Percentiles rank a stretch among this genome's conserved stretches.
Conservation (phyloP, 441 rosid species). For the Metrosideros polymorpha region DNA sequence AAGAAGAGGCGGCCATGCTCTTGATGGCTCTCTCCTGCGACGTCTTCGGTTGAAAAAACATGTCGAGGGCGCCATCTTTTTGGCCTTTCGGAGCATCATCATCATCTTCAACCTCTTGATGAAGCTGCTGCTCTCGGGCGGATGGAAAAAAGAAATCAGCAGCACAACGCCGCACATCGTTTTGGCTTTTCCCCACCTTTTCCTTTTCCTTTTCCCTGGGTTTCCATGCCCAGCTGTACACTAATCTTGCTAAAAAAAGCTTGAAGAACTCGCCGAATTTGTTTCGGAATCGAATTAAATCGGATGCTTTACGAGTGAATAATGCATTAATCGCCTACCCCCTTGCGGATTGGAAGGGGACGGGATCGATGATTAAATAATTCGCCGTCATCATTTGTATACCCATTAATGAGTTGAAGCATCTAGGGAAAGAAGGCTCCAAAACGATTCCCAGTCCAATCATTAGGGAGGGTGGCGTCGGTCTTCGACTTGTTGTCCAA, state of each 20-base stretch:
- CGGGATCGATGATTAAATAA: background rate
- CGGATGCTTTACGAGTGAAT: background rate
- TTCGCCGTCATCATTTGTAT: too few species aligned
- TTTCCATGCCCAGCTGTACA: background rate
- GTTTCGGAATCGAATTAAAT: background rate
- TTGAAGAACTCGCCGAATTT: background rate
- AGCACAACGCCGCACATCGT: background rate
- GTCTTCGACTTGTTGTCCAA: background rate
- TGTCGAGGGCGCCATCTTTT: background rate
- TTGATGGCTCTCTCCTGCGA: constrained; percentile 32
- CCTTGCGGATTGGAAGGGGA: background rate
- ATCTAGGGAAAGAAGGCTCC: background rate
- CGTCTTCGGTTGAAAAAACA: constrained; percentile 4
- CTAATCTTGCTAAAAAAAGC: background rate
- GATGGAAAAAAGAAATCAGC: background rate
- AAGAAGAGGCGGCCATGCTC: constrained; percentile 37
- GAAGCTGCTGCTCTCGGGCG: background rate
- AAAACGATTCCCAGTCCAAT: background rate
- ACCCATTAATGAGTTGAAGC: background rate
- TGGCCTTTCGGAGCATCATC: background rate
- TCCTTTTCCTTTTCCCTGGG: background rate
- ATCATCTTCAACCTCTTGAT: background rate
- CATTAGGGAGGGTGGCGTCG: background rate
- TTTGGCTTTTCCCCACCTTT: background rate
- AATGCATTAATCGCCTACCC: background rate